Evolutionary conservation across 2,329 filamentous ascomycete genomes (phyloP).

Genomic region (Podosphaera fusca): DNA sequence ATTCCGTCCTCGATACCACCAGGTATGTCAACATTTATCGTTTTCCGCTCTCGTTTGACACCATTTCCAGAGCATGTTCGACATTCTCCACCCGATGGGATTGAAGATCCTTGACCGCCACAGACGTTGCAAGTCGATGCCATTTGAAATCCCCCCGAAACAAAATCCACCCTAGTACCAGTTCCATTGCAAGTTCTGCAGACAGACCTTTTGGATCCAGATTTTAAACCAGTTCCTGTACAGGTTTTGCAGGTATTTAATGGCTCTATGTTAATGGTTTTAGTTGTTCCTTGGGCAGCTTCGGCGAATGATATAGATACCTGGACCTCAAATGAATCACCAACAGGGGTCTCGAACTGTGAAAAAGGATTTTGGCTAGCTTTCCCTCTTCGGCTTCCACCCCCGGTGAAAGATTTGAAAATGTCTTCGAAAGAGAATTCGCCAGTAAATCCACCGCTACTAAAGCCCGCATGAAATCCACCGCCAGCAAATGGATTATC

Average conservation of each 20-base stretch:
- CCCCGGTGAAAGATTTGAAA: conserved; percentile 50
- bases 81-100: conserved; percentile 66
- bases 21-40: conserved; percentile 74
- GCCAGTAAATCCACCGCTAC: conserved; percentile 40
- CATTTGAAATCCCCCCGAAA: conserved; percentile 92
- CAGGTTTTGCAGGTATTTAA: conserved; percentile 65
- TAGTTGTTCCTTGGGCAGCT: conserved; percentile 71
- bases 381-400: conserved; percentile 24
- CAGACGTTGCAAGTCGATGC: conserved; percentile 69
- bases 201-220: conserved; percentile 45
- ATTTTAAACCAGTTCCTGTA: conserved; percentile 61
- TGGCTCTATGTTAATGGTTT: conserved; percentile 72
- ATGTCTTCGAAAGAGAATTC: conserved; percentile 94
- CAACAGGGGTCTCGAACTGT: conserved; percentile 61
- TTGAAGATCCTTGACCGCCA: conserved; percentile 51
- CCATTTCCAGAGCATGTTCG: conserved; percentile 59
- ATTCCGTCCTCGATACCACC: conserved; percentile 93
- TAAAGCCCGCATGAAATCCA: conserved; percentile 27
- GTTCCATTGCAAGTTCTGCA: conserved; percentile 72
- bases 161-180: conserved; percentile 66
- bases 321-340: conserved; percentile 89
- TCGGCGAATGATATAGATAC: conserved; percentile 89
- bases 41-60: conserved; percentile 61
- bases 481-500: conserved; percentile 35
- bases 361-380: conserved; percentile 44